These are phyloP conservation scores for Rhodosporidiobolus odoratus DNA, from an alignment of 768 basidiomycete species.

Conservation along the genomic window DNA sequence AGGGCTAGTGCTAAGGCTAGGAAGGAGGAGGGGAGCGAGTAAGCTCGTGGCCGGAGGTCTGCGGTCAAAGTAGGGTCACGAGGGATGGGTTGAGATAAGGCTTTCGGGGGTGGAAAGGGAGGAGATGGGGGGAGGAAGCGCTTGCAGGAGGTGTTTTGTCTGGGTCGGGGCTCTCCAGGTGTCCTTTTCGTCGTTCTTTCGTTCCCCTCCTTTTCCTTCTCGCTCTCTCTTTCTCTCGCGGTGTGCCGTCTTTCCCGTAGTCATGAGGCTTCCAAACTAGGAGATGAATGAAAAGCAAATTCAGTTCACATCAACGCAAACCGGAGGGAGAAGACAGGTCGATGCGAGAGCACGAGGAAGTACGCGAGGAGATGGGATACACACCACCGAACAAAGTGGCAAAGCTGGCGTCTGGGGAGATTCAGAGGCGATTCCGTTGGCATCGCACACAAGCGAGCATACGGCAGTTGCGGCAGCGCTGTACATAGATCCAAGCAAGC, in stretches of 20 bases:
- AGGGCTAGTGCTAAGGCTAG: neutral
- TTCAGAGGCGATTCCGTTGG: slow-evolving; percentile 4
- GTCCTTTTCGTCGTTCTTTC: neutral
- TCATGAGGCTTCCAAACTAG: no score
- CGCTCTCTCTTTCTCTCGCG: neutral
- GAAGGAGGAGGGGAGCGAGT: neutral
- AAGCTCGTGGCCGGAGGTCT: neutral
- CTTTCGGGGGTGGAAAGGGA: no score
- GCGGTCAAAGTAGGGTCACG: neutral
- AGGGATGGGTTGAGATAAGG: neutral
- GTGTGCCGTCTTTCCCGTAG: no score
- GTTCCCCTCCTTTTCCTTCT: neutral
- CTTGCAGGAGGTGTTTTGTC: no score
- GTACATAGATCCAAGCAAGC: neutral
- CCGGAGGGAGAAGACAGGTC: no score
- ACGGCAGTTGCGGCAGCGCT: neutral
- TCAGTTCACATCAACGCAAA: no score
- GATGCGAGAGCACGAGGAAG: no score
- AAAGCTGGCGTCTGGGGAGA: no score
- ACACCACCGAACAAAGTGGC: no score
- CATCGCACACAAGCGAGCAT: slow-evolving; percentile 9
- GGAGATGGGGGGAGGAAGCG: no score
- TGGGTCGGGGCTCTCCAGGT: neutral
- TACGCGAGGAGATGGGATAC: no score
- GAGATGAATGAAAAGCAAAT: no score